phyloP scores from a whole-genome alignment of 441 rosid genomes.

The Eutrema salsugineum region DNA sequence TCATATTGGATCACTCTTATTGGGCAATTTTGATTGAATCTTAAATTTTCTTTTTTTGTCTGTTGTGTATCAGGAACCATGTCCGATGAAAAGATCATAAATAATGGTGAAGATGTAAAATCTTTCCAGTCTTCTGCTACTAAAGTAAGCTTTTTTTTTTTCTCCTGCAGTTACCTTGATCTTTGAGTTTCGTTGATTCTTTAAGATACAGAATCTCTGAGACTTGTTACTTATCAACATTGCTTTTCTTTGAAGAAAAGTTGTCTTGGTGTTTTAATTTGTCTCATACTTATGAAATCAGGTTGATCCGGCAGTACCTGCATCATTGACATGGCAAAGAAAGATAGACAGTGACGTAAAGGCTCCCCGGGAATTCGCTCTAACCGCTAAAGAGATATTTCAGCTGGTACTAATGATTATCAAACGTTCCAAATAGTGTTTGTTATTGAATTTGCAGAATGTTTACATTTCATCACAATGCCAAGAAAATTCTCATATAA shows the following conservation, averaged over 20 bases:
- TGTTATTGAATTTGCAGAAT: not conserved
- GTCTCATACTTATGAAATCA: conserved; percentile 21
- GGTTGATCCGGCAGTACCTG: conserved; percentile 71
- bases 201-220: no score
- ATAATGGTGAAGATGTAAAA: conserved; percentile 32
- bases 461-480: not conserved
- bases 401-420: conserved; percentile 49
- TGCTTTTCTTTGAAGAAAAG: not conserved
- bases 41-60: no score
- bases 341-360: conserved; percentile 40
- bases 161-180: not conserved
- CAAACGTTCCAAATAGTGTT: not conserved
- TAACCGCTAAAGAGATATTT: conserved; percentile 57
- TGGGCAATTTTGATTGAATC: not conserved
- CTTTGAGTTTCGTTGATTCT: no score
- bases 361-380: conserved; percentile 41
- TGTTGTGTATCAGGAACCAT: conserved; percentile 35
- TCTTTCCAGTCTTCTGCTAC: conserved; percentile 19
- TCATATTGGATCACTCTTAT: not conserved
- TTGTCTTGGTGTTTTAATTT: not conserved
- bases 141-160: conserved; percentile 30
- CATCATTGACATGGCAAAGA: conserved; percentile 80
- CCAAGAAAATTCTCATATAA: not conserved
- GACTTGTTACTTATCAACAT: not conserved
- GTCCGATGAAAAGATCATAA: conserved; percentile 29